Evolutionary conservation across 352 stramenopile species (phyloP).

Genomic region (Phytophthora pseudosyringae): DNA sequence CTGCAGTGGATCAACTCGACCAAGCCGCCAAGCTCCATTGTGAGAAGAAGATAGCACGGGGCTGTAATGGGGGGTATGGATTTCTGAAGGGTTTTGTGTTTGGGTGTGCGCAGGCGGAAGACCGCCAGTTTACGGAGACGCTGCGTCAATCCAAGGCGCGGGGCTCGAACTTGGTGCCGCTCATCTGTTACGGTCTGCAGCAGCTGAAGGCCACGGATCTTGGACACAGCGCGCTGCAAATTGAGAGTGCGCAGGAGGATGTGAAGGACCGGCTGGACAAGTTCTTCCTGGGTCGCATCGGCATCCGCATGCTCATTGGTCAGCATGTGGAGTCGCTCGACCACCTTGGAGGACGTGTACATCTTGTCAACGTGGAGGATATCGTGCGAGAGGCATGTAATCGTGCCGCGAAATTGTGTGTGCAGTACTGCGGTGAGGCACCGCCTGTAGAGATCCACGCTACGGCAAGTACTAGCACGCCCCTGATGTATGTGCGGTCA

Average conservation of each 20-base stretch:
- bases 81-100: conserved; percentile 2
- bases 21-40: conserved; percentile 50
- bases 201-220: conserved; percentile 72
- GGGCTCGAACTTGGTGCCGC: conserved; percentile 78
- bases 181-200: conserved; percentile 79
- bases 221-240: conserved; percentile 62
- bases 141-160: conserved; percentile 59
- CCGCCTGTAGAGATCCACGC: conserved; percentile 66
- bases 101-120: conserved; percentile 41
- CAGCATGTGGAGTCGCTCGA: conserved; percentile 80
- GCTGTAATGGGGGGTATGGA: not conserved
- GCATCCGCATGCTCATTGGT: conserved; percentile 99
- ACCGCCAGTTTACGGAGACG: conserved; percentile 67
- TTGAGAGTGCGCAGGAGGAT: conserved; percentile 73
- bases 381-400: conserved; percentile 66
- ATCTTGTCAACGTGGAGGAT: conserved; percentile 73
- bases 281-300: conserved; percentile 99
- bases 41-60: conserved; percentile 1
- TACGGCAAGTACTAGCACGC: conserved; percentile 53
- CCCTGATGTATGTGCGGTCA: conserved; percentile 84
- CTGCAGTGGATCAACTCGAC: conserved; percentile 54
- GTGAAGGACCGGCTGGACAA: conserved; percentile 92
- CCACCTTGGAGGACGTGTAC: conserved; percentile 67
- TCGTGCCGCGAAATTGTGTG: conserved; percentile 61
- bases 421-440: conserved; percentile 57